Evolutionary conservation across 768 basidiomycete genomes (phyloP).

Genomic region (Crepidotus variabilis): DNA sequence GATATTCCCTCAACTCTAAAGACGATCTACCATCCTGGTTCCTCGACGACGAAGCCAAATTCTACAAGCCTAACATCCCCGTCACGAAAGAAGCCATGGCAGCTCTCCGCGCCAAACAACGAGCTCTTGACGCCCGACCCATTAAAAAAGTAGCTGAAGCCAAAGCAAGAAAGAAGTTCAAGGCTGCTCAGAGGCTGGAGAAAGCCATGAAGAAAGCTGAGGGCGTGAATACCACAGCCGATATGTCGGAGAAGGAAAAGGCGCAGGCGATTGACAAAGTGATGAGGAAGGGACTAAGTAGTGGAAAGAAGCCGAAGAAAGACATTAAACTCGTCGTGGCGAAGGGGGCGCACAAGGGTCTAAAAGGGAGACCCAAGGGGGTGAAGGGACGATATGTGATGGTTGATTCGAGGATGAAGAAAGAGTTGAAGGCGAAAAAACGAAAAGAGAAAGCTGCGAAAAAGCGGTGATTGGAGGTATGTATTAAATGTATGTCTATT

Average conservation of each 20-base stretch:
- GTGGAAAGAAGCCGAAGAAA: slow-evolving; percentile 62
- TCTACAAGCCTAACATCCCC: slow-evolving; percentile 94
- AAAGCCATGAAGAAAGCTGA: slow-evolving; percentile 97
- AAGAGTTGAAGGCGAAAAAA: slow-evolving; percentile 89
- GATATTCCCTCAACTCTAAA: slow-evolving; percentile 87
- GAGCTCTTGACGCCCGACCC: slow-evolving; percentile 91
- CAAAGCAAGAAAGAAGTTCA: slow-evolving; percentile 94
- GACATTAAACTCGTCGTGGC: slow-evolving; percentile 89
- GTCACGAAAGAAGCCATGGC: slow-evolving; percentile 93
- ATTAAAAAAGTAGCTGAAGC: slow-evolving; percentile 99
- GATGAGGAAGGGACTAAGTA: slow-evolving; percentile 76
- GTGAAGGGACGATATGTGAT: slow-evolving; percentile 94
- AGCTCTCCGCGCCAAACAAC: slow-evolving; percentile 82
- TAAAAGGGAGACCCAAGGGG: slow-evolving; percentile 92
- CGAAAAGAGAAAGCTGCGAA: slow-evolving; percentile 72
- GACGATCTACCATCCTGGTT: slow-evolving; percentile 96
- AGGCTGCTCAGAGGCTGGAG: slow-evolving; percentile 78
- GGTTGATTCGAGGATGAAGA: slow-evolving; percentile 92
- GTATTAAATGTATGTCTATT: slow-evolving; percentile 9
- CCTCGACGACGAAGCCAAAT: slow-evolving; percentile 90
- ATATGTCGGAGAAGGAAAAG: slow-evolving; percentile 94
- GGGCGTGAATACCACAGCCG: slow-evolving; percentile 81
- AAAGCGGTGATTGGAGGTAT: slow-evolving; percentile 39
- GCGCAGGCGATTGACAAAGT: slow-evolving; percentile 91
- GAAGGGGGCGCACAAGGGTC: slow-evolving; percentile 81